These are phyloP conservation scores for Metschnikowia peoriensis DNA, from an alignment of 805 yeast species.

Conservation along the genomic window DNA sequence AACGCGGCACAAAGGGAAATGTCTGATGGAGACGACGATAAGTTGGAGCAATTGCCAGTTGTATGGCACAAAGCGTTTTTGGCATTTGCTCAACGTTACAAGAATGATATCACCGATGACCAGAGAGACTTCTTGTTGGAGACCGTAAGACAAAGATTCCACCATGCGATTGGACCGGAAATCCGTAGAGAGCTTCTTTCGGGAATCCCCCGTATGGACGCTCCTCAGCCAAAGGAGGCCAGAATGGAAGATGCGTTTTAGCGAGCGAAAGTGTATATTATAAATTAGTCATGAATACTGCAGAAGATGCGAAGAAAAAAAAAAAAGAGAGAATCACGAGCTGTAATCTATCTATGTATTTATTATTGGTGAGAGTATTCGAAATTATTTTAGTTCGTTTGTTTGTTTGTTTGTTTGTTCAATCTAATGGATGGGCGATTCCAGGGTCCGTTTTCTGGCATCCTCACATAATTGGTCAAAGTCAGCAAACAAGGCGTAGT, in stretches of 20 bases:
- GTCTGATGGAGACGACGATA: constrained; percentile 33
- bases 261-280: neutral
- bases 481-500: constrained; percentile 46
- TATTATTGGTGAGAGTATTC: neutral
- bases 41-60: constrained; percentile 72
- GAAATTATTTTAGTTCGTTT: neutral
- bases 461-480: constrained; percentile 37
- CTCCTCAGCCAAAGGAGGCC: constrained; percentile 26
- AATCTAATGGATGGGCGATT: constrained; percentile 3
- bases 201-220: constrained; percentile 63
- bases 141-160: constrained; percentile 86
- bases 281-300: neutral
- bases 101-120: constrained; percentile 97
- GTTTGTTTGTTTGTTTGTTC: neutral
- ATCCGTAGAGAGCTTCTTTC: constrained; percentile 90
- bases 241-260: constrained; percentile 40
- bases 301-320: neutral
- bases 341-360: no score
- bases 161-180: constrained; percentile 87
- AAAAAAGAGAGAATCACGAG: no score
- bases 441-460: constrained; percentile 36
- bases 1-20: constrained; percentile 47
- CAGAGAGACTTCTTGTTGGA: constrained; percentile 93
- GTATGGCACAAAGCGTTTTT: constrained; percentile 97
- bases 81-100: constrained; percentile 92